Percentiles rank a stretch among this genome's conserved stretches.
Evolutionary conservation across 2,329 filamentous ascomycete species (phyloP).

Genomic region (Penicillium fuscoglaucum): DNA sequence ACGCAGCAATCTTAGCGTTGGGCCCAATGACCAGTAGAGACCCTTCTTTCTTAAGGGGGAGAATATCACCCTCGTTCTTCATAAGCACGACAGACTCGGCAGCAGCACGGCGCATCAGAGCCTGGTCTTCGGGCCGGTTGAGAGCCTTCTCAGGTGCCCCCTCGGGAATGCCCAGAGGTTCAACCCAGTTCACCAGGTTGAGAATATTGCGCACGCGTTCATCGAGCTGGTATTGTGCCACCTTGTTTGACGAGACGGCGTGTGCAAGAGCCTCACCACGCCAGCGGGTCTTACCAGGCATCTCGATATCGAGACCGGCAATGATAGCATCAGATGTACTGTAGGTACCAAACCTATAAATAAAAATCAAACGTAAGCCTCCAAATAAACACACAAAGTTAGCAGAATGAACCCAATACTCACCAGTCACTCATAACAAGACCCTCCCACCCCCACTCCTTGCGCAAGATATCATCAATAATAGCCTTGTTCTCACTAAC

Average conservation of each 20-base stretch:
- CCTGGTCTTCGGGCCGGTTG: constrained; percentile 63
- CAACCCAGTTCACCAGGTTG: constrained; percentile 60
- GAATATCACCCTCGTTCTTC: constrained; percentile 66
- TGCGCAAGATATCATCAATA: constrained; percentile 47
- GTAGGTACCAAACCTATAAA: constrained; percentile 48
- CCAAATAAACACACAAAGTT: not conserved
- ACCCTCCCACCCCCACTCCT: constrained; percentile 50
- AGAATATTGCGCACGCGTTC: constrained; percentile 60
- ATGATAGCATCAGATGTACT: constrained; percentile 47
- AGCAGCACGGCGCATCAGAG: constrained; percentile 64
- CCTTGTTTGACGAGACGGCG: constrained; percentile 57
- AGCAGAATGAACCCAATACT: constrained; percentile 1
- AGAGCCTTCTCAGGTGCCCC: constrained; percentile 55
- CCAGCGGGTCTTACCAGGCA: constrained; percentile 49
- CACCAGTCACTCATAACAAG: constrained; percentile 51
- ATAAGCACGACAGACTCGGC: constrained; percentile 71
- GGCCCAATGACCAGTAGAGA: constrained; percentile 56
- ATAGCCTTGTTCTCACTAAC: constrained; percentile 45
- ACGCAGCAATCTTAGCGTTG: constrained; percentile 51
- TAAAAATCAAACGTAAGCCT: not conserved
- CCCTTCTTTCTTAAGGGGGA: constrained; percentile 56
- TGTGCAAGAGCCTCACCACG: constrained; percentile 43
- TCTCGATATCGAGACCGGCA: constrained; percentile 50
- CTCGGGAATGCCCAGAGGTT: constrained; percentile 56
- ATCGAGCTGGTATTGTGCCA: constrained; percentile 56